phyloP scores from a whole-genome alignment of 768 basidiomycete species.

The Stropharia rugosoannulata region DNA sequence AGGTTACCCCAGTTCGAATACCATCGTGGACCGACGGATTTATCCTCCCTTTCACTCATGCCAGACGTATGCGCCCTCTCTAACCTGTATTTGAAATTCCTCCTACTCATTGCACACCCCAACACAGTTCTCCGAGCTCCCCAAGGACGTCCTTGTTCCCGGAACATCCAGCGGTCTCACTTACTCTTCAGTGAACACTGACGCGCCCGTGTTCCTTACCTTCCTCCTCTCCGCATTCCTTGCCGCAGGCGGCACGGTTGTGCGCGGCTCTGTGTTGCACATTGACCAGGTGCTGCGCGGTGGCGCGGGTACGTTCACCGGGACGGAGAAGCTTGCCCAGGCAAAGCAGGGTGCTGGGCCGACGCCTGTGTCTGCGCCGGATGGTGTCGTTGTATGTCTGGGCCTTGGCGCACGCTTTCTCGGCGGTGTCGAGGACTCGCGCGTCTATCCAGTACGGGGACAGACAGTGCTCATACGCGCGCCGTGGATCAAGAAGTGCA shows the following conservation, averaged over 20 bases:
- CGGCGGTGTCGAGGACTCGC: slow-evolving; percentile 73
- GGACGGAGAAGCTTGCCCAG: slow-evolving; percentile 15
- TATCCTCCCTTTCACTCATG: slow-evolving; percentile 18
- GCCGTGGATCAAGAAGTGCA: slow-evolving; percentile 54
- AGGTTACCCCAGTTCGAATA: slow-evolving; percentile 55
- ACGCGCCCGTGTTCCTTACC: slow-evolving; percentile 55
- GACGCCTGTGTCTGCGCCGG: slow-evolving; percentile 18
- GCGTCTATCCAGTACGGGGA: slow-evolving; percentile 72
- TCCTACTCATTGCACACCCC: not conserved
- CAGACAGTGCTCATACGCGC: slow-evolving; percentile 74
- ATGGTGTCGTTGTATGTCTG: slow-evolving; percentile 64
- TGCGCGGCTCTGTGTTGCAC: slow-evolving; percentile 57
- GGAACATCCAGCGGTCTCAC: slow-evolving; percentile 39
- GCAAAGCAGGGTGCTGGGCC: slow-evolving; percentile 11
- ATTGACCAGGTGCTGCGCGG: slow-evolving; percentile 62
- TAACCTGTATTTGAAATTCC: not conserved
- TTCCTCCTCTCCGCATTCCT: slow-evolving; percentile 61
- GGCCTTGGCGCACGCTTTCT: slow-evolving; percentile 71
- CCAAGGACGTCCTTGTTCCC: slow-evolving; percentile 21
- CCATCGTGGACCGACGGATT: slow-evolving; percentile 14
- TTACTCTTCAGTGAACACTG: slow-evolving; percentile 62
- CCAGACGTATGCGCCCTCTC: slow-evolving; percentile 11
- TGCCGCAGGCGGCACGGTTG: slow-evolving; percentile 50
- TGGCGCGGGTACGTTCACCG: slow-evolving; percentile 32
- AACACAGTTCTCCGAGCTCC: slow-evolving; percentile 27